phyloP scores from a whole-genome alignment of 768 basidiomycete species.

The Boletus patriciae region DNA sequence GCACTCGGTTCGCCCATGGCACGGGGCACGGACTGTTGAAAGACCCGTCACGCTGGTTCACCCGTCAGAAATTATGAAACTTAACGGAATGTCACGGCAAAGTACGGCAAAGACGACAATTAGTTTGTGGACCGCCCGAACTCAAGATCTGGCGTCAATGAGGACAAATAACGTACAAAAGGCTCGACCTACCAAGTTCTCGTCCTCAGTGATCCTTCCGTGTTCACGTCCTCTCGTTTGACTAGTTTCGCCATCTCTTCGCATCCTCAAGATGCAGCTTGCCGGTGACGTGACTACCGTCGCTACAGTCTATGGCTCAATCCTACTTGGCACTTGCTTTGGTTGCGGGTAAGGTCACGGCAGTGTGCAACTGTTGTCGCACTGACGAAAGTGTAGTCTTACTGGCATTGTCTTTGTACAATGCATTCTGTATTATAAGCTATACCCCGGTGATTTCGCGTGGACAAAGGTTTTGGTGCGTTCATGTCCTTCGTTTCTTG shows the following conservation, averaged over 20 bases:
- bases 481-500: background rate
- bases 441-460: conserved; percentile 29
- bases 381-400: conserved; percentile 23
- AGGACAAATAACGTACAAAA: conserved; percentile 37
- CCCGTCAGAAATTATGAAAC: conserved; percentile 6
- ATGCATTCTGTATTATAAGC: conserved; percentile 30
- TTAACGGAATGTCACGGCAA: conserved; percentile 21
- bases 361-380: background rate
- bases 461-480: conserved; percentile 32
- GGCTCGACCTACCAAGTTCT: background rate
- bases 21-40: background rate
- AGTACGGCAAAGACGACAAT: conserved; percentile 14
- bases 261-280: conserved; percentile 11
- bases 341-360: conserved; percentile 24
- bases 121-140: conserved; percentile 12
- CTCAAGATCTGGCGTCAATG: conserved; percentile 30
- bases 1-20: background rate
- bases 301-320: conserved; percentile 33
- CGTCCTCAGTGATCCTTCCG: conserved; percentile 24
- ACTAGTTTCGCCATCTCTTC: background rate
- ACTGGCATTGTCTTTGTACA: conserved; percentile 36
- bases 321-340: conserved; percentile 33
- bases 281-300: conserved; percentile 34
- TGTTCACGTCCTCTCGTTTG: conserved; percentile 34
- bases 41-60: too few species aligned